Base-by-base conservation (phyloP, 108 stramenopile genomes). In the Cyclotella cryptica region DNA sequence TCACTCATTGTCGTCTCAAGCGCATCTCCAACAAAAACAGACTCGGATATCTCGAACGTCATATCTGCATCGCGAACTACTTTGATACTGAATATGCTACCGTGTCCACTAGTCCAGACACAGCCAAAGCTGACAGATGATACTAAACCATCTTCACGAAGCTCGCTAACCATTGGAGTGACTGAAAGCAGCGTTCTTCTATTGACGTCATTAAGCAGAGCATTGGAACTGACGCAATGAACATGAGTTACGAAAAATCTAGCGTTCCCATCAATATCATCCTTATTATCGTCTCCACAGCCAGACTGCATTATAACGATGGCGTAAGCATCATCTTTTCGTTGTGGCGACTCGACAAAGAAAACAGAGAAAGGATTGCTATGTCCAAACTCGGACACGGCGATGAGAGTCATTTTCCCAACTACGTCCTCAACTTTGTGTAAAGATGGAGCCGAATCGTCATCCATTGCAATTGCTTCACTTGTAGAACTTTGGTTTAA, bases 21-120 rank as follows among this genome's bases (percentile, higher is more conserved):
- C 71, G 70, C 43, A 69, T 81, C 73, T 28, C 87, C 75, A 59
- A 80, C 29, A 68, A 63, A 53, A 57, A 71, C 42, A 47, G 67
- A 78, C 63, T 73, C 73, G 62, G 84, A 82, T 19, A 85, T 60
- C 27, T 72, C 68, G 57, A 81, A 79, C 52, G 44, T 49, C n/a
- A n/a, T 49, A 7, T 49, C 47, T 49, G 47, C 9, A 49, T 49
- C 9, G 3, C 15, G 47, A 49, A n/a, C 18, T 3, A 69, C n/a
- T 27, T 72, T 52, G 53, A 90, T 54, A 47, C 49, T 40, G 44
- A 75, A 84, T 28, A 84, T 24, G 40, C 74, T 88, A 13, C 86
- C 81, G 67, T 82, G 78, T 4, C 91, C 89, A 0, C 84, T 83
- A 28, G 83, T 69, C 72, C 89, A 84, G 11, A 86, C 81, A 53